Conservation (phyloP, 208 protist genomes). For the Trypanosoma avium region DNA sequence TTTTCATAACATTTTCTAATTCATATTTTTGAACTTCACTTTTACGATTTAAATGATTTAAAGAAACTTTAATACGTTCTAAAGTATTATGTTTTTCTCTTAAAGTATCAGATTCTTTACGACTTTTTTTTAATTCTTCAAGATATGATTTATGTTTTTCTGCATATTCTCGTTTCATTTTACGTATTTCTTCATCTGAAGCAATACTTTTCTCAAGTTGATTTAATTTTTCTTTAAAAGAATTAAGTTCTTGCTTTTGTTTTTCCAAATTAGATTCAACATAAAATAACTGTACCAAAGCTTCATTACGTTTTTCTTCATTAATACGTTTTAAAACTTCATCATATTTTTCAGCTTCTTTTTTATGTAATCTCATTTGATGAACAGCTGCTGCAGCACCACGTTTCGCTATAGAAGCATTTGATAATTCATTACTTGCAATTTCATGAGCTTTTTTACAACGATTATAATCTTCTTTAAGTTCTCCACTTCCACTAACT, state of each 20-base stretch:
- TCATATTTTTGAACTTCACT: slow-evolving; percentile 56
- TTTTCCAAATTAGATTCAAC: slow-evolving; percentile 76
- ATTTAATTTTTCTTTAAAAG: slow-evolving; percentile 50
- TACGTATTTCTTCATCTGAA: slow-evolving; percentile 64
- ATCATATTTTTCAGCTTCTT: slow-evolving; percentile 93
- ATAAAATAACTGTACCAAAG: slow-evolving; percentile 91
- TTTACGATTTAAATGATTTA: slow-evolving; percentile 71
- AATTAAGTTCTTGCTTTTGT: slow-evolving; percentile 64
- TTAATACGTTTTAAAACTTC: slow-evolving; percentile 48
- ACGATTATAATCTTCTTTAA: slow-evolving; percentile 93
- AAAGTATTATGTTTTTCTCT: slow-evolving; percentile 61
- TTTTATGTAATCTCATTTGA: slow-evolving; percentile 94
- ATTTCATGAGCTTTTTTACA: slow-evolving; percentile 58
- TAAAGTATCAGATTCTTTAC: slow-evolving; percentile 60
- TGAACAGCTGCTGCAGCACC: slow-evolving; percentile 89
- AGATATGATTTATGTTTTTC: slow-evolving; percentile 76
- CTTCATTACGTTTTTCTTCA: slow-evolving; percentile 61
- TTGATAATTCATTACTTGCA: slow-evolving; percentile 80
- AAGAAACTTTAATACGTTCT: slow-evolving; percentile 64
- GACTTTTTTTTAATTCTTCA: slow-evolving; percentile 69
- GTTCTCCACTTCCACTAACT: slow-evolving; percentile 92
- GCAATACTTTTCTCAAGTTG: slow-evolving; percentile 71
- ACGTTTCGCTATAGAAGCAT: slow-evolving; percentile 89
- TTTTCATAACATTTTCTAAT: slow-evolving; percentile 47
- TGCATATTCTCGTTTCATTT: slow-evolving; percentile 79